Conservation (phyloP, 73 alveolate species). For the Paramecium pentaurelia region DNA sequence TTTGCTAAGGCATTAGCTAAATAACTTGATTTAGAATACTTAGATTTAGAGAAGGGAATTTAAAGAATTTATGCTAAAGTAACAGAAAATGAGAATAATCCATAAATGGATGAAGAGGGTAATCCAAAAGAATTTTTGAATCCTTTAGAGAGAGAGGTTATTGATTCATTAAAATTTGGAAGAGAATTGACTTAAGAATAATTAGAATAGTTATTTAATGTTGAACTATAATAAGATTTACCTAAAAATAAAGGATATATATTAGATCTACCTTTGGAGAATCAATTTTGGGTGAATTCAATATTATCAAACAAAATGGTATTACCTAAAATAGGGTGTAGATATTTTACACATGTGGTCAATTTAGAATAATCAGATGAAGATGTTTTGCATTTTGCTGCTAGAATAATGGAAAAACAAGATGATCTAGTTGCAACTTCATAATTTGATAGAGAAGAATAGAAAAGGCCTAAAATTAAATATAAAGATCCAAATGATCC, state of each 20-base stretch:
- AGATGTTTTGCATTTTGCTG: constrained; percentile 48
- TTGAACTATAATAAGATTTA: constrained; percentile 23
- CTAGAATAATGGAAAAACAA: constrained; percentile 52
- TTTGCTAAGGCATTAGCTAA: constrained; percentile 77
- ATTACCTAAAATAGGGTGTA: constrained; percentile 52
- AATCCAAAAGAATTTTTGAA: constrained; percentile 65
- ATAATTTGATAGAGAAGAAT: constrained; percentile 83
- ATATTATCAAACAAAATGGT: constrained; percentile 42
- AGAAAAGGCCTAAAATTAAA: constrained; percentile 80
- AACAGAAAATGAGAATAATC: constrained; percentile 70
- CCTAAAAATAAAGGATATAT: constrained; percentile 58
- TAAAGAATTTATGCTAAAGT: constrained; percentile 76
- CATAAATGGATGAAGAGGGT: constrained; percentile 76
- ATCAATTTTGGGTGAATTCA: constrained; percentile 46
- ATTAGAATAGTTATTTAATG: constrained; percentile 30
- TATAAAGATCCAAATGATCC: constrained; percentile 80
- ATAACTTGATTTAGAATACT: constrained; percentile 84
- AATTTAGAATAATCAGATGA: constrained; percentile 30
- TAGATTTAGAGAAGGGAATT: constrained; percentile 80
- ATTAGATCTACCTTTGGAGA: constrained; percentile 54
- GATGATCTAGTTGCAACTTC: constrained; percentile 62
- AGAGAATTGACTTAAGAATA: constrained; percentile 62
- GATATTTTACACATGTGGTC: constrained; percentile 56
- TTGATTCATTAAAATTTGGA: constrained; percentile 63
- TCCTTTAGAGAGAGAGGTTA: constrained; percentile 53